Conservation (phyloP, 257 asterid species). For the Anisodus tanguticus region DNA sequence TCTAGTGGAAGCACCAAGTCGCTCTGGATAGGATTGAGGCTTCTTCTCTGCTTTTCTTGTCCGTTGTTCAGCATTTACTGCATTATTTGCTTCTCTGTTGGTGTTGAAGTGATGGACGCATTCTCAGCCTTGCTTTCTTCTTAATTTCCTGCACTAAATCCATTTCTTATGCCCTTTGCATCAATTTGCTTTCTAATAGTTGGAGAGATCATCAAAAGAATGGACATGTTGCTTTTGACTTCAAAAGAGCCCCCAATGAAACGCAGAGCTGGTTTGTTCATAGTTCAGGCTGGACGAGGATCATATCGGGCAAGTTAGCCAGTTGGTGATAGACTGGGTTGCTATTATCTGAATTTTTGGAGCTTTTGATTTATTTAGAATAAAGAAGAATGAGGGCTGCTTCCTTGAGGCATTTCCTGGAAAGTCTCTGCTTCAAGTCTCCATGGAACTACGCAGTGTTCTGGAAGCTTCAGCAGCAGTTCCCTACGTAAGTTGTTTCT, state of each 20-base stretch:
- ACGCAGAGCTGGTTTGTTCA: constrained; percentile 85
- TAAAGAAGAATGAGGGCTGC: constrained; percentile 60
- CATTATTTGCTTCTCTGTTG: constrained; percentile 22
- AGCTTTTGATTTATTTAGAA: constrained; percentile 42
- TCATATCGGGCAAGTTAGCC: constrained; percentile 91
- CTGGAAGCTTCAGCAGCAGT: constrained; percentile 77
- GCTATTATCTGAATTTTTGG: constrained; percentile 41
- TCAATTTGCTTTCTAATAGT: constrained; percentile 29
- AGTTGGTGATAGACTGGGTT: constrained; percentile 40
- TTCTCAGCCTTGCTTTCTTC: constrained; percentile 30
- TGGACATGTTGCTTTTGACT: constrained; percentile 58
- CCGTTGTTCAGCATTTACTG: constrained; percentile 25
- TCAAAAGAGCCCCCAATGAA: constrained; percentile 87
- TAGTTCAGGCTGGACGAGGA: constrained; percentile 94
- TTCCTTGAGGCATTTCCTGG: constrained; percentile 74
- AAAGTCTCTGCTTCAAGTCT: constrained; percentile 75
- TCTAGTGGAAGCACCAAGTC: constrained; percentile 36
- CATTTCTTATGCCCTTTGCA: constrained; percentile 34
- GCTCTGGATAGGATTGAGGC: constrained; percentile 25
- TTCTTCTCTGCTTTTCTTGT: constrained; percentile 15
- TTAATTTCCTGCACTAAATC: constrained; percentile 37
- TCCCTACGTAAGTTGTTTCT: constrained; percentile 60
- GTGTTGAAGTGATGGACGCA: constrained; percentile 33
- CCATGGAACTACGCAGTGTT: constrained; percentile 93
- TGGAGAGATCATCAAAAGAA: constrained; percentile 46